Base-by-base conservation (phyloP, 768 basidiomycete species). In the Kwoniella pini region DNA sequence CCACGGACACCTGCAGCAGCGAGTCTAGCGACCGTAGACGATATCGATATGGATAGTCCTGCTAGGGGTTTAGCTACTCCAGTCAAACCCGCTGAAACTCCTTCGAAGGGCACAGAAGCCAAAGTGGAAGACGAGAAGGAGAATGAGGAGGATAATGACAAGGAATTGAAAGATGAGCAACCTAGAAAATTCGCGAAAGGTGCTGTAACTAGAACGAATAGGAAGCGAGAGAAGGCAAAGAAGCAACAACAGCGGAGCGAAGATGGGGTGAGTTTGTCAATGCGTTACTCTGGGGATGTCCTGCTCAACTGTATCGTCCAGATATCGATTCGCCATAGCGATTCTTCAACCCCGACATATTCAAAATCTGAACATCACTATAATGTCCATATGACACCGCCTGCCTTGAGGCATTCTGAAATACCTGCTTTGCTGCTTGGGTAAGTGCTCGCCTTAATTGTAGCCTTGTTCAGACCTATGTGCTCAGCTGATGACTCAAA, bases 351-450 rank as follows among this genome's bases (percentile, higher is more conserved):
- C 12, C 51, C 52, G 9, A 33, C 38, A 15, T 53, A 31, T 27
- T 62, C 53, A 31, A 60, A 58, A 27, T 49, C 64, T 2, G 67
- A 64, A 58, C 72, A 72, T 54, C 70, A 71, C 48, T 75, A 74
- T 51, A 75, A 69, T 42, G 56, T 75, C 21, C 71, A 78, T 36
- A 56, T 72, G 54, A 65, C 68, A 10, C 54, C 71, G n/a, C 67
- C 68, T 4, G 61, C 63, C 19, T 63, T 78, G 31, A 63, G 63
- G n/a, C 76, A 77, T 65, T 69, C 67, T 0, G 75, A 77, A 44
- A 62, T 75, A 12, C 94, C 94, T 21, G 90, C 91, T 79, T 80
- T 93, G 54, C 81, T 96, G 27, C 83, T 92, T 49, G 92, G 93
- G 92, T 93, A 67, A 73, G 87, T 81, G 11, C 30, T 10, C 27